Evolutionary conservation across 2,329 filamentous ascomycete genomes (phyloP), one percentile per base, ranked within the genome.

Genomic region (Lojkania enalia): DNA sequence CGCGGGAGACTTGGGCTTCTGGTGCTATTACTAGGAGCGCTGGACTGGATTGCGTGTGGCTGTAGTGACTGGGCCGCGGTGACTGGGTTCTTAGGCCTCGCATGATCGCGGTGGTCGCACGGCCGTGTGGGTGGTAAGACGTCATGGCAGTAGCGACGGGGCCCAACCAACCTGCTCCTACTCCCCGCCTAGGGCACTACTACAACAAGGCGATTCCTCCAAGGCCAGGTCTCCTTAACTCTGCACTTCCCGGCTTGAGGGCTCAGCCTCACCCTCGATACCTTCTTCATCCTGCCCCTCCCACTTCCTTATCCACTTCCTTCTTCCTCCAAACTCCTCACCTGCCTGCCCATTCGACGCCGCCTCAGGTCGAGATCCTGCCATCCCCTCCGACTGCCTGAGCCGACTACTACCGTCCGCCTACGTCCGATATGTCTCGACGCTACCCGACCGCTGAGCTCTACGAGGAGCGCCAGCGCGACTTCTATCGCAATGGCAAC

Each of bases 391-490:
- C 18, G 25, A 31, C 25, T 19, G 29, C 16, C 33, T 21, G 3
- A 3, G n/a, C 18, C 20, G n/a, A 29, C 20, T 9, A n/a, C 13
- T 20, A 20, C 29, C 39, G 14, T 18, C 35, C 23, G n/a, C 15
- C 3, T 15, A 37, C 33, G 6, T 12, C 44, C 30, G 14, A 35
- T 55, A 74, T 74, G 72, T 72, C 73, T 52, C 72, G 74, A 44
- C 66, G 70, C 60, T 75, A 75, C 53, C 71, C 70, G 23, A 70
- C 71, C 23, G 69, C 74, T 44, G 73, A 76, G 57, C 64, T 73
- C 54, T 76, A 76, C 55, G 74, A 76, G 39, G 74, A 77, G 57
- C 71, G 73, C 42, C 71, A 77, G 56, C 69, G 75, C 49, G 76
- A 78, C 52, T 74, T 77, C 52, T 75, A 76, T 49, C 69, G 71